phyloP scores from a whole-genome alignment of 2,329 filamentous ascomycete species.

The Clonostachys rosea region DNA sequence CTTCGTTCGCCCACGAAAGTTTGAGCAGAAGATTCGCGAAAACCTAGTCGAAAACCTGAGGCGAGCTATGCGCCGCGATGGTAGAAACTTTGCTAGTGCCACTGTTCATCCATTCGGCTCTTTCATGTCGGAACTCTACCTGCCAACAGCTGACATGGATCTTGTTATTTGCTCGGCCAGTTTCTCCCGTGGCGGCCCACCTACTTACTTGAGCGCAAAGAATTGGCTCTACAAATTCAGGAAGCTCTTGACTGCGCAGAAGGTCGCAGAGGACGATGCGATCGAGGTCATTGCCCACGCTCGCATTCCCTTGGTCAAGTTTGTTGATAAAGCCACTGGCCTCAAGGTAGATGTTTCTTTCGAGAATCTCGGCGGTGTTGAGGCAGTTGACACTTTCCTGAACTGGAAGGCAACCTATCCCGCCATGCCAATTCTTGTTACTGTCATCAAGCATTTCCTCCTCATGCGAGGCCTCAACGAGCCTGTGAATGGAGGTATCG shows the following conservation, averaged over 20 bases:
- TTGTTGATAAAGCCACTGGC: slow-evolving; percentile 70
- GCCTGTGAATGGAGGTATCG: slow-evolving; percentile 84
- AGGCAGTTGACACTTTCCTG: slow-evolving; percentile 75
- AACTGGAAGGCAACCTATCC: slow-evolving; percentile 77
- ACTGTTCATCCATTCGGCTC: slow-evolving; percentile 82
- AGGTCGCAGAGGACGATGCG: slow-evolving; percentile 52
- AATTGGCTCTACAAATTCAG: slow-evolving; percentile 58
- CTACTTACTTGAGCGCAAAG: slow-evolving; percentile 42
- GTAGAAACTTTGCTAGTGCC: slow-evolving; percentile 49
- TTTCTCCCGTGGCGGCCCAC: slow-evolving; percentile 48
- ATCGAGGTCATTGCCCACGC: slow-evolving; percentile 69
- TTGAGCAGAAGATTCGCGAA: slow-evolving; percentile 71
- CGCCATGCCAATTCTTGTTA: slow-evolving; percentile 80
- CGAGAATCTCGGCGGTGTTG: slow-evolving; percentile 80
- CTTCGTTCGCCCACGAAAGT: slow-evolving; percentile 71
- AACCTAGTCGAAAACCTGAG: slow-evolving; percentile 69
- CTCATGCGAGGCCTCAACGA: slow-evolving; percentile 89
- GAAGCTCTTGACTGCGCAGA: slow-evolving; percentile 48
- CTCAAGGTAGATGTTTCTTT: slow-evolving; percentile 92
- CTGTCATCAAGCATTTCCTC: slow-evolving; percentile 88
- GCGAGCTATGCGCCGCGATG: slow-evolving; percentile 45
- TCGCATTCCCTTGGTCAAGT: slow-evolving; percentile 91
- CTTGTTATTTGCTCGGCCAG: slow-evolving; percentile 67
- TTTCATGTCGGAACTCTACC: slow-evolving; percentile 75
- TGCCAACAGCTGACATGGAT: slow-evolving; percentile 84